Base-by-base conservation (phyloP, 2,329 filamentous ascomycete genomes). In the Aureobasidium sp. region DNA sequence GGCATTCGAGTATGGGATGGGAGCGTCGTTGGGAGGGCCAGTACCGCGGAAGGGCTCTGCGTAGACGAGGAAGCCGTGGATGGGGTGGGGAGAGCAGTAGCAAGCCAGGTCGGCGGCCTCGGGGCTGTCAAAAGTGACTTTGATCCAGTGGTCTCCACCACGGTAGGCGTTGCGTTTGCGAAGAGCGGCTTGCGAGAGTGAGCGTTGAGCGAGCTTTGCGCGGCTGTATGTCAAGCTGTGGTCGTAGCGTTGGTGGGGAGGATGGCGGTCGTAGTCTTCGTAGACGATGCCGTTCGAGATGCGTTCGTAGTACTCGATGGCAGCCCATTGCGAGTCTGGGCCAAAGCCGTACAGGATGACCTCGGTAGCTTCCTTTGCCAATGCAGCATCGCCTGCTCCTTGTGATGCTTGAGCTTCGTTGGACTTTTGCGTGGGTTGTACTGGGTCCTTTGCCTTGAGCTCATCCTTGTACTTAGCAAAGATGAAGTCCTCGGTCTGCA, bases 101-200 rank as follows among this genome's bases (percentile, higher is more conserved):
- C 75, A 76, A 24, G 78, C 79, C 62, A 76, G 70, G 63, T 81
- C 79, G 0, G 78, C 78, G 2, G 78, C 76, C 64, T 78, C 74
- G 19, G 75, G 73, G 5, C 75, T 77, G 66, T 80, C 76, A 63
- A 81, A 81, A 1, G 79, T 81, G 61, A 81, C 75, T 64, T 81
- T 81, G 64, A 97, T 91, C 93, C 93, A 97, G 78, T 96, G 90
- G 67, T 89, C 83, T 47, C 93, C 93, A 54, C 91, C 89, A 49
- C 87, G 88, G 65, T 90, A 91, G 64, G 82, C 84, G 74, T 92
- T 91, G 70, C 93, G 90, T 72, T 92, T 88, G 59, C 82, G 80
- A 61, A 91, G 85, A 68, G 95, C 90, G 40, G 88, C 86, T 19
- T 82, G 76, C 1, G 87, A 88, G 58, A 96, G 77, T 11, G 83